A percentile compares a stretch with the other conserved stretches of the same genome.
These are phyloP conservation scores for Cytospora piceae DNA, from an alignment of 2,329 filamentous ascomycete species.

Conservation along the genomic window DNA sequence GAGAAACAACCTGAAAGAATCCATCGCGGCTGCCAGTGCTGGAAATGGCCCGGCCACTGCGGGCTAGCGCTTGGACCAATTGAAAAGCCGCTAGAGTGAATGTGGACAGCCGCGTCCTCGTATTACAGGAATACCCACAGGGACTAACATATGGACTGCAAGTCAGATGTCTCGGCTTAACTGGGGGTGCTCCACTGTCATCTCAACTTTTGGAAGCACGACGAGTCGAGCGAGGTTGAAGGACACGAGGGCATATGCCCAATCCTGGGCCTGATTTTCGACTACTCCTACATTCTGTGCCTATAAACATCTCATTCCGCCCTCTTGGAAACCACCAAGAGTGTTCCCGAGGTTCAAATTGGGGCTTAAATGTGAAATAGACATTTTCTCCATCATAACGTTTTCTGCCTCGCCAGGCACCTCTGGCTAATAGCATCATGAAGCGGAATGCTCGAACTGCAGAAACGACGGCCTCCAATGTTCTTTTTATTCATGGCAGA, in stretches of 20 bases:
- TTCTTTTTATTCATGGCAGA: neutral
- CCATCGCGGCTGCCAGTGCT: constrained; percentile 24
- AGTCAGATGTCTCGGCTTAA: neutral
- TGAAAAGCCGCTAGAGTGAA: constrained; percentile 6
- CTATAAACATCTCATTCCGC: neutral
- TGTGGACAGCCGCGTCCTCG: neutral
- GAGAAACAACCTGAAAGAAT: constrained; percentile 23
- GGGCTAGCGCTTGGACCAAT: constrained; percentile 23
- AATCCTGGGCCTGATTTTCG: neutral
- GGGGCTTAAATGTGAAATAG: no score
- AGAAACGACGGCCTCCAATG: neutral
- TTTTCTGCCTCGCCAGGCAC: neutral
- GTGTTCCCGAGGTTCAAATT: no score
- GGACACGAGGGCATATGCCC: neutral
- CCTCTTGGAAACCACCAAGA: neutral
- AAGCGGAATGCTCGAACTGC: neutral
- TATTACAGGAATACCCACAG: neutral
- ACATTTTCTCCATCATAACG: no score
- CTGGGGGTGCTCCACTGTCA: neutral
- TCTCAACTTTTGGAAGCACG: neutral
- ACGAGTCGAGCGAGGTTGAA: neutral
- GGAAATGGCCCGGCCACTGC: constrained; percentile 19
- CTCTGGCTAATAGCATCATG: neutral
- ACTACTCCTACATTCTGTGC: neutral
- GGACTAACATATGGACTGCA: neutral